Evolutionary conservation across 225 moss, liverwort and hornwort genomes (phyloP), one percentile per base, ranked within the genome.

Genomic region (Climacium dendroides): DNA sequence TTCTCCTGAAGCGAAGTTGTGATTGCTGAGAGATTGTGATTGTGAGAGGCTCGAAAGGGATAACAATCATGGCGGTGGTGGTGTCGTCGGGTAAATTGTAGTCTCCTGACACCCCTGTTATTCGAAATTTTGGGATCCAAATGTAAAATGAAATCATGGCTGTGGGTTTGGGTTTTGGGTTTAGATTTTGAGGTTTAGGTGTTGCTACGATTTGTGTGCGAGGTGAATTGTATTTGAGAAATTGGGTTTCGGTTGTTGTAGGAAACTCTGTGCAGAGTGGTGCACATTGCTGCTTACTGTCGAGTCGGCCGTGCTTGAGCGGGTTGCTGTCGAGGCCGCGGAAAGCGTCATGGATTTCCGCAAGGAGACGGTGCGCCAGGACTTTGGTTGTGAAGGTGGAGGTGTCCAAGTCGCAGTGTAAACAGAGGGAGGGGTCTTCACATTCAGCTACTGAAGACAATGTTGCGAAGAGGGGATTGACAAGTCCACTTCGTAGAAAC

Each of bases 31-130:
- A n/a, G 57, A 71, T 28, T 77, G 48, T 32, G 70, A 25, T 73
- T n/a, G 17, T 18, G 24, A 28, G n/a, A n/a, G 35, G 9, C 25
- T 63, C 9, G 26, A 30, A n/a, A 47, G n/a, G 35, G 65, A 52
- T 26, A 34, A 13, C 28, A 86, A 62, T 62, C 34, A 91, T 93
- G 93, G 91, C 88, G 24, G 64, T 76, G 82, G 82, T 91, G 28
- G 74, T 87, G 78, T 83, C 84, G 52, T 74, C 87, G 18, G 93
- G 93, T 93, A 82, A 58, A 41, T 61, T 25, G 10, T 13, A 24
- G 26, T 17, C 47, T 28, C 23, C 2, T 19, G 45, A 59, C 35
- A n/a, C 32, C n/a, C 35, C 45, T 72, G 66, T 52, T 57, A 5
- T 60, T 72, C 45, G 4, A 47, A 81, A n/a, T 35, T 81, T n/a